phyloP scores from a whole-genome alignment of 78 protist species.

The Tieghemostelium lacteum region DNA sequence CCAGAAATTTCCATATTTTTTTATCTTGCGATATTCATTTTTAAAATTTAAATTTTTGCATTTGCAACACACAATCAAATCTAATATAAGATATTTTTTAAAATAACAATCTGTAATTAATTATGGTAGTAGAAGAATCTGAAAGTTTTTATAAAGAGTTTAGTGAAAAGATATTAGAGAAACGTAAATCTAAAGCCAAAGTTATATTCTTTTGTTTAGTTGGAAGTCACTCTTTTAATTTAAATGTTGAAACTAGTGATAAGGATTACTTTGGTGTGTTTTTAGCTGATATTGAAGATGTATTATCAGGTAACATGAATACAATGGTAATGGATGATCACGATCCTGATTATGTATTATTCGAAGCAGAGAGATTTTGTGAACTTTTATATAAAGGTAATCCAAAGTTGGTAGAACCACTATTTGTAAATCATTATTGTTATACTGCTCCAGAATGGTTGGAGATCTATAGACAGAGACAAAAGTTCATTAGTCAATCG shows the following conservation, averaged over 20 bases:
- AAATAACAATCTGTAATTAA: no score
- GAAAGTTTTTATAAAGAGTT: no score
- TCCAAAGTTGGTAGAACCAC: conserved; percentile 68
- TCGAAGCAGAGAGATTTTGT: conserved; percentile 22
- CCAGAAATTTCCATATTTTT: no score
- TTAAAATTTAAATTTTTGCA: no score
- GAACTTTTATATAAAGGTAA: conserved; percentile 55
- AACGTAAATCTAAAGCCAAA: conserved; percentile 9
- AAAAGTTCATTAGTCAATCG: conserved; percentile 21
- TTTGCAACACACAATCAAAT: no score
- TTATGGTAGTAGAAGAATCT: no score
- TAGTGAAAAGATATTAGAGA: no score
- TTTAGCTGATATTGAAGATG: conserved; percentile 15
- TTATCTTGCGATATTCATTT: no score
- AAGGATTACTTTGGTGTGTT: conserved; percentile 69
- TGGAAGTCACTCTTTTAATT: conserved; percentile 72
- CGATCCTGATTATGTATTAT: conserved; percentile 59
- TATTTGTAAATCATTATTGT: conserved; percentile 26
- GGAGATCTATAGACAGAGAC: not conserved
- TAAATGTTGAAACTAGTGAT: conserved; percentile 71
- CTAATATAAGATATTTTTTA: no score
- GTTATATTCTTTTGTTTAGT: conserved; percentile 37
- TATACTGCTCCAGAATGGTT: conserved; percentile 31
- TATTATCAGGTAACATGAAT: not conserved
- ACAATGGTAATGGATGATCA: conserved; percentile 30